phyloP scores from a whole-genome alignment of 768 basidiomycete genomes.

The Nidularia pulvinata region DNA sequence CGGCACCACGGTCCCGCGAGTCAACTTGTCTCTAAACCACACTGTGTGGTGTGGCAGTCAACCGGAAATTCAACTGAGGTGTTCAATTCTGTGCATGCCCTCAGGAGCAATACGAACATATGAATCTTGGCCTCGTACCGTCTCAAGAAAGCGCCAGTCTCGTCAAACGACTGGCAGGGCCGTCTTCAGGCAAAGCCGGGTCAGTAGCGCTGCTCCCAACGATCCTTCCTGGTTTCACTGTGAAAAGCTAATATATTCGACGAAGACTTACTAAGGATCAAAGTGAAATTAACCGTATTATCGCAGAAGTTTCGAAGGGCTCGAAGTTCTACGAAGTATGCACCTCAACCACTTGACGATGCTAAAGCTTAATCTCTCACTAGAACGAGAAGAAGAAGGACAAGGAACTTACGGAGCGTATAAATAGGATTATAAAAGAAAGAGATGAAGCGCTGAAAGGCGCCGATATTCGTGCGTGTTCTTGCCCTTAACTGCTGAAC shows the following conservation, averaged over 20 bases:
- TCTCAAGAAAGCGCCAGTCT: conserved; percentile 73
- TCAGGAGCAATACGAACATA: not conserved
- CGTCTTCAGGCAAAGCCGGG: conserved; percentile 90
- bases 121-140: conserved; percentile 15
- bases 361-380: conserved; percentile 5
- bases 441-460: conserved; percentile 58
- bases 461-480: conserved; percentile 53
- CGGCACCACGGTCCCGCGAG: too few relatives aligned
- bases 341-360: not conserved
- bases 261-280: conserved; percentile 72
- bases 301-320: conserved; percentile 90
- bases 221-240: not conserved
- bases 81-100: too few relatives aligned
- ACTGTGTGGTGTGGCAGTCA: too few relatives aligned
- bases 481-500: not conserved
- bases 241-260: not conserved
- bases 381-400: conserved; percentile 93
- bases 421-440: conserved; percentile 65
- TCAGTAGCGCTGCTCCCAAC: conserved; percentile 26
- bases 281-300: conserved; percentile 83
- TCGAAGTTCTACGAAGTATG: conserved; percentile 89
- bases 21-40: too few relatives aligned
- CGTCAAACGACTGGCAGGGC: conserved; percentile 81
- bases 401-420: conserved; percentile 77
- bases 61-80: too few relatives aligned